Evolutionary conservation across 2,329 filamentous ascomycete genomes (phyloP).

Genomic region (Colletotrichum shisoi): DNA sequence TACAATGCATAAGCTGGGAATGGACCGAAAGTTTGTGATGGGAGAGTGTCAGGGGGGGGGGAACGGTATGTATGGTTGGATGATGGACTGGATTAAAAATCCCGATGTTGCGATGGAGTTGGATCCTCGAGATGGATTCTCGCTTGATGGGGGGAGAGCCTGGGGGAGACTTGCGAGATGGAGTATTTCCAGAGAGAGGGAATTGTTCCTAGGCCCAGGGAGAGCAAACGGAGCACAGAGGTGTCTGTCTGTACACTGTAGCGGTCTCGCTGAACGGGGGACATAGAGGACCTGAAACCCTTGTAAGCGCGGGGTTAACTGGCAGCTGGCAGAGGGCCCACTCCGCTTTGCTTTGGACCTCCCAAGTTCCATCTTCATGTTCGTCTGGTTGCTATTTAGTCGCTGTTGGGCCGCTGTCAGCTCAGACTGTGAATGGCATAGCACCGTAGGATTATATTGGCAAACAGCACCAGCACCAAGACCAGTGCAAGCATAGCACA

Average conservation of each 20-base stretch:
- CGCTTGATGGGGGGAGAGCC: not conserved
- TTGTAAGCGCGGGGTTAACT: slow-evolving; percentile 20
- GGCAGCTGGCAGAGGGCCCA: slow-evolving; percentile 1
- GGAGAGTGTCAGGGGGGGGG: not conserved
- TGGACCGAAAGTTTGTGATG: slow-evolving; percentile 5
- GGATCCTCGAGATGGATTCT: not conserved
- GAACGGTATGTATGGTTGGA: too few relatives aligned
- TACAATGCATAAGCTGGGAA: slow-evolving; percentile 28
- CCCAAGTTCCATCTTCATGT: slow-evolving; percentile 17
- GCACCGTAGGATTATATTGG: not conserved
- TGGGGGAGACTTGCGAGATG: not conserved
- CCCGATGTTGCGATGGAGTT: slow-evolving; percentile 1
- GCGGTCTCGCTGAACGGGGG: not conserved
- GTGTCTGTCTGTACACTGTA: not conserved
- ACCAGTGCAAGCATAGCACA: too few relatives aligned
- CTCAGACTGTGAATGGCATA: not conserved
- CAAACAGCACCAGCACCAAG: too few relatives aligned
- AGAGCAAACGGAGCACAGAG: not conserved
- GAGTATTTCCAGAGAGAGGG: not conserved
- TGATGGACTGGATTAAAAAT: not conserved
- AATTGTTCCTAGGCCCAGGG: not conserved
- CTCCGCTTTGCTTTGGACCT: slow-evolving; percentile 13
- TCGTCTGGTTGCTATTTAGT: slow-evolving; percentile 6
- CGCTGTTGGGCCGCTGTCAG: not conserved
- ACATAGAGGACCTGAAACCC: not conserved